Percentiles rank a stretch among this genome's conserved stretches.
Conservation (phyloP, 2,329 filamentous ascomycete genomes). For the Trichoderma sp. region DNA sequence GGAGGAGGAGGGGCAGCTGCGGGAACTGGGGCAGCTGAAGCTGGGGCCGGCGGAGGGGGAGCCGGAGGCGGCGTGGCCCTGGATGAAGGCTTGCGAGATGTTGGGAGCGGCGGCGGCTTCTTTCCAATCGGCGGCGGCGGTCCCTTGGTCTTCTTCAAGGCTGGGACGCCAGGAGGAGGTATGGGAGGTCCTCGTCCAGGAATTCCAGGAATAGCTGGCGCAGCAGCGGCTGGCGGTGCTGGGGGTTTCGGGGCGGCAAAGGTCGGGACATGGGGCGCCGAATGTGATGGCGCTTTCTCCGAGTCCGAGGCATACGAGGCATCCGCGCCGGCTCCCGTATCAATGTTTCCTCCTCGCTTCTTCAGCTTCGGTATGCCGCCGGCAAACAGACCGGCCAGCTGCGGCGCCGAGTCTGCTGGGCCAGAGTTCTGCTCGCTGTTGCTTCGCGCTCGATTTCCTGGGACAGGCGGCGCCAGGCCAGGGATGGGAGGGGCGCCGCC, state of each 20-base stretch:
- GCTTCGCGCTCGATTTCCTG: constrained; percentile 68
- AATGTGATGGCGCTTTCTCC: constrained; percentile 40
- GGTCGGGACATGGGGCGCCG: constrained; percentile 46
- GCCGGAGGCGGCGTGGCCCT: constrained; percentile 31
- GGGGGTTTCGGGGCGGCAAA: constrained; percentile 50
- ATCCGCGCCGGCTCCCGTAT: constrained; percentile 60
- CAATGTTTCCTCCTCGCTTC: constrained; percentile 76
- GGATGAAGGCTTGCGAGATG: constrained; percentile 56
- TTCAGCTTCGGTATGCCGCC: constrained; percentile 94
- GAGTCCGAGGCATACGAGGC: constrained; percentile 79
- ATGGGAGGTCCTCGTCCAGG: constrained; percentile 46
- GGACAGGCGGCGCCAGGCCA: constrained; percentile 64
- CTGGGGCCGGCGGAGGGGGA: constrained; percentile 41
- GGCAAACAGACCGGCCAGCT: constrained; percentile 83
- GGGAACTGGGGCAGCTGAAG: constrained; percentile 47
- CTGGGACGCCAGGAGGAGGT: constrained; percentile 44
- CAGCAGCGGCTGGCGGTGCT: constrained; percentile 53
- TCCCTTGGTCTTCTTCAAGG: constrained; percentile 54
- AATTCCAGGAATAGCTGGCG: constrained; percentile 51
- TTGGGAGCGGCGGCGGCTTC: constrained; percentile 65
- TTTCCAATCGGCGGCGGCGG: constrained; percentile 78
- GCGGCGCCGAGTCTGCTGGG: constrained; percentile 64
- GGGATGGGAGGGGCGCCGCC: constrained; percentile 78
- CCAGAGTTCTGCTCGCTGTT: constrained; percentile 71
- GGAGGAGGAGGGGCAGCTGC: constrained; percentile 45